Evolutionary conservation across 139 green algal genomes (phyloP), one percentile per base, ranked within the genome.

Genomic region (Chlorella sp.): DNA sequence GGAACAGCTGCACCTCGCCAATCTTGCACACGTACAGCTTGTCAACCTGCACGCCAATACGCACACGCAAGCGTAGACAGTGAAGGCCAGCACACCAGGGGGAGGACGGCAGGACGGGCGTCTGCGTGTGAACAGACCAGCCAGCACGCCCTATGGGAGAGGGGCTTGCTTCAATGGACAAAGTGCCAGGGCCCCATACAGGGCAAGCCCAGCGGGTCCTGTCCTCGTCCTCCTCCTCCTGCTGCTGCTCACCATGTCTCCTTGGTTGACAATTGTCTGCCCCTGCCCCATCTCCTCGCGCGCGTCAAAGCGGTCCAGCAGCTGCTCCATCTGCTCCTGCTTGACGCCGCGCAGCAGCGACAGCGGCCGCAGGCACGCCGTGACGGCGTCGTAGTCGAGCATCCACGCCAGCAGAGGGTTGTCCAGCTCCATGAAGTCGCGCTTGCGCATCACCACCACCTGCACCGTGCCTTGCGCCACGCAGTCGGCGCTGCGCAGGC

Each of bases 341-440:
- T 83, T 84, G 61, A 93, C 49, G 17, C 69, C 70, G 30, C 79
- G 79, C 67, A 92, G 79, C 2, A 76, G 36, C 2, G 80, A 78
- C 59, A 85, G 64, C 67, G 3, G 42, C 66, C 73, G 32, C 24
- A 80, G 59, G 36, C 67, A 74, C 0, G 83, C 78, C 0, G 73
- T 72, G 17, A 91, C 84, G 27, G 87, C 87, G 67, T 92, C 87
- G 51, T 89, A 92, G 69, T 91, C 85, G 26, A 92, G 72, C 87
- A 92, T 91, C 85, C 86, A 92, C 23, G 80, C 86, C 69, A 92
- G 77, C 69, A 92, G 84, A 23, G 87, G 87, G 77, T 92, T 92
- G 67, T 91, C 86, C 34, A 92, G 78, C 27, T 88, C 86, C 73
- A 90, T 76, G 76, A 93, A 93, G 75, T 93, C 88, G 3, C 85